Evolutionary conservation across 108 stramenopile genomes (phyloP).

Genomic region (Schizochytrium sp.): DNA sequence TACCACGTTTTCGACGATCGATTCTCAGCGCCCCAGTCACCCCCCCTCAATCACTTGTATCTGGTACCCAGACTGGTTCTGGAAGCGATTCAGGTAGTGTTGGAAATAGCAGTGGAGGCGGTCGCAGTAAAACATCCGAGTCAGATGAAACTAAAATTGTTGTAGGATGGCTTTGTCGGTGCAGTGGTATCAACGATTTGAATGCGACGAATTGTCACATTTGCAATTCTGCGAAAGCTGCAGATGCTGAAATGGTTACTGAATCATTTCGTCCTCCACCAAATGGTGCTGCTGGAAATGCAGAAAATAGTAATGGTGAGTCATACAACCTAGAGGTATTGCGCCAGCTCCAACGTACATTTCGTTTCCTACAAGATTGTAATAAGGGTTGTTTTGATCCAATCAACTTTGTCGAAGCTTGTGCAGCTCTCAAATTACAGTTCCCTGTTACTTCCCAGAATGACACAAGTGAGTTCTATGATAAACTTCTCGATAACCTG

Average conservation of each 20-base stretch:
- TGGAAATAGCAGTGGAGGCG: background rate
- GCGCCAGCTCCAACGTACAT: slow-evolving; percentile 54
- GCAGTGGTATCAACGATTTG: slow-evolving; percentile 49
- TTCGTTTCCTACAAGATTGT: slow-evolving; percentile 51
- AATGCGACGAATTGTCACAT: slow-evolving; percentile 48
- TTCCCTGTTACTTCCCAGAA: slow-evolving; percentile 57
- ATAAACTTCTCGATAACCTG: slow-evolving; percentile 32
- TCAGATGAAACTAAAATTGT: background rate
- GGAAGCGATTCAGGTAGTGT: slow-evolving; percentile 28
- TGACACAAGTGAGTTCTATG: slow-evolving; percentile 52
- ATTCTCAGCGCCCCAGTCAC: slow-evolving; percentile 50
- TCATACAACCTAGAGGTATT: slow-evolving; percentile 39
- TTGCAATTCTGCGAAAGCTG: background rate
- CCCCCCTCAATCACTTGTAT: background rate
- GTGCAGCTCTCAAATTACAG: slow-evolving; percentile 43
- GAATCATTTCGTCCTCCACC: slow-evolving; percentile 33
- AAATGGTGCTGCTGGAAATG: background rate
- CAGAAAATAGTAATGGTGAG: background rate
- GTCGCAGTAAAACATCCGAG: slow-evolving; percentile 21
- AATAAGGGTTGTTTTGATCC: slow-evolving; percentile 50
- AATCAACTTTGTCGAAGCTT: slow-evolving; percentile 36
- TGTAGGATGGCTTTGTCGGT: slow-evolving; percentile 25
- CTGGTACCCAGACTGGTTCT: background rate
- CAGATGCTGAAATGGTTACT: slow-evolving; percentile 45
- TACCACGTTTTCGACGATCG: slow-evolving; percentile 47